Conservation (phyloP, 2,329 filamentous ascomycete genomes). For the Raffaelea albimanens region DNA sequence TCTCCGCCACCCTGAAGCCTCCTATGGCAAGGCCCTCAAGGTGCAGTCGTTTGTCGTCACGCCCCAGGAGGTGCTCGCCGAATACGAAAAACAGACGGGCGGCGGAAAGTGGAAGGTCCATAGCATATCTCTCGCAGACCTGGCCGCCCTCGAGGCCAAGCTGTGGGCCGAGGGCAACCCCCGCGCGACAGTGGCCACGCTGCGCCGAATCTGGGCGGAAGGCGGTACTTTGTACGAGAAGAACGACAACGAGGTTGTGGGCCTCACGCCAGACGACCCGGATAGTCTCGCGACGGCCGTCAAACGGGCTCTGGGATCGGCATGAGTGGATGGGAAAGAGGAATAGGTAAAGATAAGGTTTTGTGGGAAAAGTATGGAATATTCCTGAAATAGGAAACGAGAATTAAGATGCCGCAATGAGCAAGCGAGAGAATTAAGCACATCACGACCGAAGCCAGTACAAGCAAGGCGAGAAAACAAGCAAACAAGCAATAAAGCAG, state of each 20-base stretch:
- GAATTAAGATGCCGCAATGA: too few species aligned
- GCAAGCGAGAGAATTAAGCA: too few species aligned
- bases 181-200: conserved; percentile 44
- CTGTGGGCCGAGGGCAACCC: conserved; percentile 45
- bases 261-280: conserved; percentile 33
- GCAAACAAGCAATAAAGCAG: too few species aligned
- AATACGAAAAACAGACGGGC: conserved; percentile 58
- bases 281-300: conserved; percentile 37
- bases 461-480: too few species aligned
- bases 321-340: too few species aligned
- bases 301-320: conserved; percentile 8
- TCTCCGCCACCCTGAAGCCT: conserved; percentile 43
- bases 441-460: too few species aligned
- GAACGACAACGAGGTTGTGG: conserved; percentile 55
- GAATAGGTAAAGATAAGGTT: too few species aligned
- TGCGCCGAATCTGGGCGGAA: conserved; percentile 63
- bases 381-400: too few species aligned
- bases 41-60: conserved; percentile 65
- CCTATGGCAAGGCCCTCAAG: conserved; percentile 48
- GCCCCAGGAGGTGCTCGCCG: conserved; percentile 50
- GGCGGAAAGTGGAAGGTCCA: conserved; percentile 44
- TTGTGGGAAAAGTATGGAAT: too few species aligned
- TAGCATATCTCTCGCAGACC: conserved; percentile 40
- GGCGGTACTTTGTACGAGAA: conserved; percentile 62
- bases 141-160: conserved; percentile 48